Percentiles rank a stretch among this genome's conserved stretches.
phyloP scores from a whole-genome alignment of 1,284 basidiomycete genomes.

The Fomitopsis betulina region DNA sequence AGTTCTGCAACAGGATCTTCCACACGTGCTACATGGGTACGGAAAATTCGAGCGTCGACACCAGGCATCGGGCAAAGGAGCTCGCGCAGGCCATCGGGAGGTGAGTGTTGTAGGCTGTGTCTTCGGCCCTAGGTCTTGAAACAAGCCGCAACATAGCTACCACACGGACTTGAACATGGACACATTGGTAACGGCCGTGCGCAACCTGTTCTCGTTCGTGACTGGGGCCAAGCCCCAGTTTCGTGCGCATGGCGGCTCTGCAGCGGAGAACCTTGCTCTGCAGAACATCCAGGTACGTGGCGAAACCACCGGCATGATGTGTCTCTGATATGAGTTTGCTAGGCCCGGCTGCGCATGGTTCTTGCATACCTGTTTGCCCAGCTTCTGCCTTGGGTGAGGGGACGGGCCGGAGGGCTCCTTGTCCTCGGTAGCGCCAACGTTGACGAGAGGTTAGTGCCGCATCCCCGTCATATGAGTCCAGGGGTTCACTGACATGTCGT shows the following conservation, averaged over 20 bases:
- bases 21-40: constrained; percentile 99
- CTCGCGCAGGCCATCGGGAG: constrained; percentile 88
- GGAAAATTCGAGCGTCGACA: constrained; percentile 89
- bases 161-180: constrained; percentile 98
- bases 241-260: constrained; percentile 82
- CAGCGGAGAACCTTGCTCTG: constrained; percentile 91
- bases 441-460: constrained; percentile 79
- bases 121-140: not conserved
- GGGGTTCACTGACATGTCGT: not conserved
- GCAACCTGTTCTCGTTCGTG: constrained; percentile 80
- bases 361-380: constrained; percentile 98
- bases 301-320: not conserved
- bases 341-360: constrained; percentile 94
- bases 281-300: constrained; percentile 88
- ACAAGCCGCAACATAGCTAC: constrained; percentile 50
- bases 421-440: constrained; percentile 98
- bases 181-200: constrained; percentile 79
- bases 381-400: constrained; percentile 90
- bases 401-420: constrained; percentile 80
- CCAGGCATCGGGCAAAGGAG: constrained; percentile 81
- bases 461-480: not conserved
- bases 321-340: not conserved
- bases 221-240: constrained; percentile 84
- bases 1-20: constrained; percentile 86
- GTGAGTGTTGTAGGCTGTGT: constrained; percentile 35